These are phyloP conservation scores for Kondoa malvinella DNA, from an alignment of 768 basidiomycete genomes.

Conservation along the genomic window DNA sequence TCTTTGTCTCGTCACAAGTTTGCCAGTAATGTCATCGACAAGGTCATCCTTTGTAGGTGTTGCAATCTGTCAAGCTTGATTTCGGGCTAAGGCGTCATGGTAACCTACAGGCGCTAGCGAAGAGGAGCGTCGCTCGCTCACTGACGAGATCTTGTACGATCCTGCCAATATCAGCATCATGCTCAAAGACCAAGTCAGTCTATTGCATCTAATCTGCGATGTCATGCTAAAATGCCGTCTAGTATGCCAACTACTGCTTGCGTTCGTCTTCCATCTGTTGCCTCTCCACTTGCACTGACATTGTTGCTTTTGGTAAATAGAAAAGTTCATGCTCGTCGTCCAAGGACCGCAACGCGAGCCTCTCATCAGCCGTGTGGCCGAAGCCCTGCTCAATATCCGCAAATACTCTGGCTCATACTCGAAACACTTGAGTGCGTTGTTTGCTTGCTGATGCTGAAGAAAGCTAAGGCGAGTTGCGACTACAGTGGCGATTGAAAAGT, in stretches of 20 bases:
- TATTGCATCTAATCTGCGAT: conserved; percentile 17
- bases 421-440: conserved; percentile 53
- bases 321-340: conserved; percentile 14
- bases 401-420: conserved; percentile 50
- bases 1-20: conserved; percentile 45
- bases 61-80: neutral
- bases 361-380: conserved; percentile 47
- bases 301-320: conserved; percentile 8
- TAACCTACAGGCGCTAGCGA: neutral
- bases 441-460: neutral
- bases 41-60: conserved; percentile 9
- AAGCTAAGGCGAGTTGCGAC: neutral
- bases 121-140: conserved; percentile 47
- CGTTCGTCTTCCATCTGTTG: too few relatives aligned
- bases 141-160: conserved; percentile 67
- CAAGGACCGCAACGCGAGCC: conserved; percentile 49
- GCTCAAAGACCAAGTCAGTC: conserved; percentile 73
- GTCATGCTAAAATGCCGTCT: neutral
- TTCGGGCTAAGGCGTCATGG: neutral
- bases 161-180: conserved; percentile 47
- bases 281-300: conserved; percentile 6
- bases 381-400: conserved; percentile 54
- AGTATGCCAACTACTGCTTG: conserved; percentile 5
- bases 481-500: conserved; percentile 13
- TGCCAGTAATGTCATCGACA: conserved; percentile 58